A percentile compares a stretch with the other conserved stretches of the same genome.
Evolutionary conservation across 2,329 filamentous ascomycete species (phyloP).

Genomic region (Calonectria fujianensis): DNA sequence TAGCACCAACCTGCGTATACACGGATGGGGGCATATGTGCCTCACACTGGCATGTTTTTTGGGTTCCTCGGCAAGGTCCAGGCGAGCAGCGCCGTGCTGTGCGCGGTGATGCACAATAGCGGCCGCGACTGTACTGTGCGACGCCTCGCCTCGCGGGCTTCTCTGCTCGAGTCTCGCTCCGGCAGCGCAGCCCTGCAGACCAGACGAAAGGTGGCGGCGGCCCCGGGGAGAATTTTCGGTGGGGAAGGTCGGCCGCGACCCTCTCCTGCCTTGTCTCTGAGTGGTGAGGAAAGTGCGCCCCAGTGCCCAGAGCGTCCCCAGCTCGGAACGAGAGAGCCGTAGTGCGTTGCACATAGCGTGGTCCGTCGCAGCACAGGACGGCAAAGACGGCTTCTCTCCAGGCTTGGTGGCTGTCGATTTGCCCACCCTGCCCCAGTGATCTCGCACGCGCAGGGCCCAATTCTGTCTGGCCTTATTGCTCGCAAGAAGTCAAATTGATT

Average conservation of each 20-base stretch:
- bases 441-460: constrained; percentile 5
- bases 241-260: constrained; percentile 33
- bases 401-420: constrained; percentile 41
- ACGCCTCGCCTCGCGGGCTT: neutral
- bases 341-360: constrained; percentile 44
- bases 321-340: constrained; percentile 54
- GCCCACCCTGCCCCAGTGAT: constrained; percentile 6
- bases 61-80: neutral
- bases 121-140: neutral
- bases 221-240: constrained; percentile 50
- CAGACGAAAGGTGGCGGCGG: constrained; percentile 37
- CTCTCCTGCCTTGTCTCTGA: constrained; percentile 22
- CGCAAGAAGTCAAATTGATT: constrained; percentile 27
- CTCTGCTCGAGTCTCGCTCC: neutral
- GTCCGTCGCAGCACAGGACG: constrained; percentile 42
- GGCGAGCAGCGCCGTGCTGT: neutral
- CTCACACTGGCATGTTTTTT: neutral
- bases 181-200: constrained; percentile 18
- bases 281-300: constrained; percentile 25
- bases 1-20: neutral
- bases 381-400: constrained; percentile 53
- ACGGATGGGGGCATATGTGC: constrained; percentile 11
- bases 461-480: constrained; percentile 13
- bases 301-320: constrained; percentile 30
- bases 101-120: neutral